These are phyloP conservation scores for Pyrenochaeta sp. DNA, from an alignment of 2,329 filamentous ascomycete species.

Conservation along the genomic window DNA sequence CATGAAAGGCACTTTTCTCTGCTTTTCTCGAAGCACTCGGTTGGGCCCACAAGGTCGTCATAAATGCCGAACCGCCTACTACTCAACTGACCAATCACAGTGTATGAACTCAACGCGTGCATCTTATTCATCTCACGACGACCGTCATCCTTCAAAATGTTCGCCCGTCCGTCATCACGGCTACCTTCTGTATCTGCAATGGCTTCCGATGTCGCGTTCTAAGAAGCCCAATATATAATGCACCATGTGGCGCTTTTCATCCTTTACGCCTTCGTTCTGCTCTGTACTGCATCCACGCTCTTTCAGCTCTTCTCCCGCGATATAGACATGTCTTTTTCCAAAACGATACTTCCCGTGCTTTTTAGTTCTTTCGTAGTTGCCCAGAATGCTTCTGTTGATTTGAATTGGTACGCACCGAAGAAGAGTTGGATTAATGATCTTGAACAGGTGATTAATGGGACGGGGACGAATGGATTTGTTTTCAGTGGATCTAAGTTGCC, in stretches of 20 bases:
- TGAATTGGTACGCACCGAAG: conserved; percentile 46
- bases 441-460: conserved; percentile 61
- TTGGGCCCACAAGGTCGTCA: too few species aligned
- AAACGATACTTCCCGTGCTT: conserved; percentile 21
- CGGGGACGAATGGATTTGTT: conserved; percentile 75
- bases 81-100: conserved; percentile 26
- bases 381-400: conserved; percentile 29
- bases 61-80: too few species aligned
- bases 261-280: conserved; percentile 22
- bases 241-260: conserved; percentile 18
- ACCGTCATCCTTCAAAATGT: conserved; percentile 9
- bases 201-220: conserved; percentile 11
- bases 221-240: conserved; percentile 29
- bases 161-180: conserved; percentile 14
- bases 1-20: too few species aligned
- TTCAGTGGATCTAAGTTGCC: conserved; percentile 72
- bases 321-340: conserved; percentile 32
- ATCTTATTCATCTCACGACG: conserved; percentile 7
- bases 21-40: too few species aligned
- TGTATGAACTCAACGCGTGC: conserved; percentile 21
- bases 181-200: conserved; percentile 30
- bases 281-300: conserved; percentile 27
- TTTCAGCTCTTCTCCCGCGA: conserved; percentile 18
- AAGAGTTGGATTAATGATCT: conserved; percentile 67
- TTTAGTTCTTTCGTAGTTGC: conserved; percentile 21